These are phyloP conservation scores for Cornus suecica DNA, from an alignment of 148 eudicot genomes.

Conservation along the genomic window DNA sequence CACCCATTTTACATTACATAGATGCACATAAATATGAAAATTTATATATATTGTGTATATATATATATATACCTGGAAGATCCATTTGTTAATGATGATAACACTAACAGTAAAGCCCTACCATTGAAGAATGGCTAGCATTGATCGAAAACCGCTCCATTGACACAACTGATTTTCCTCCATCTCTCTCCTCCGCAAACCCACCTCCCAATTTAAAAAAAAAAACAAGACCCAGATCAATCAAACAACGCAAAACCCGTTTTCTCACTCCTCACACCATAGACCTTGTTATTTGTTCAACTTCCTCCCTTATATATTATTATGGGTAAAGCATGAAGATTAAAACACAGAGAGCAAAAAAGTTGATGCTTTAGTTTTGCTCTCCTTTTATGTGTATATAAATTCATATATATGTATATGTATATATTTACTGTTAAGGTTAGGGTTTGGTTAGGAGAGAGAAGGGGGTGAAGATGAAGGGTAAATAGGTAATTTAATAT, in stretches of 20 bases:
- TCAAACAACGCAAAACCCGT: neutral
- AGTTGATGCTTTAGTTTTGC: too few relatives aligned
- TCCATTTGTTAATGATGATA: conserved; percentile 95
- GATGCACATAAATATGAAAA: neutral
- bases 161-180: conserved; percentile 56
- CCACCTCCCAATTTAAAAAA: conserved; percentile 2
- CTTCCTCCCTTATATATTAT: neutral
- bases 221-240: conserved; percentile 11
- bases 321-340: too few relatives aligned
- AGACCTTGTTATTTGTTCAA: conserved; percentile 1
- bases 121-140: conserved; percentile 84
- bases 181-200: conserved; percentile 29
- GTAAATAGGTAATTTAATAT: too few relatives aligned
- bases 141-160: conserved; percentile 69
- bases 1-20: neutral
- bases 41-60: too few relatives aligned
- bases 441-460: too few relatives aligned
- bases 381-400: too few relatives aligned
- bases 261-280: conserved; percentile 5
- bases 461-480: too few relatives aligned
- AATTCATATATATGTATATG: too few relatives aligned
- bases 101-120: conserved; percentile 91
- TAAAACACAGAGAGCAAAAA: too few relatives aligned
- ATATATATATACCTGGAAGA: conserved; percentile 60
- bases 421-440: too few relatives aligned